Conservation (phyloP, 2,329 filamentous ascomycete species). For the Dactylella cylindrospora region DNA sequence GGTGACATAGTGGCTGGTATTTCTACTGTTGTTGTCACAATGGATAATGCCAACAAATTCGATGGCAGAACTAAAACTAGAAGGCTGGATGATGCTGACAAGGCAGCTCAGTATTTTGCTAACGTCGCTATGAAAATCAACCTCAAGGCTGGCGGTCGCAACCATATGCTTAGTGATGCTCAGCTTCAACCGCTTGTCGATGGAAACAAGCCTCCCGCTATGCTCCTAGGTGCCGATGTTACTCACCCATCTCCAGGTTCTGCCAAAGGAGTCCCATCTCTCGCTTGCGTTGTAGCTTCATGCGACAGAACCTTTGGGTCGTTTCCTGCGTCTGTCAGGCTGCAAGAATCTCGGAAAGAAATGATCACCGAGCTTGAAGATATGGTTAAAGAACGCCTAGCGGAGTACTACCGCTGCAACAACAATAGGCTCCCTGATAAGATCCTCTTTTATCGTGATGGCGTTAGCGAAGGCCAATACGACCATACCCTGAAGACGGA, state of each 20-base stretch:
- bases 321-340: constrained; percentile 73
- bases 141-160: constrained; percentile 72
- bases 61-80: constrained; percentile 46
- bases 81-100: constrained; percentile 4
- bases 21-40: constrained; percentile 60
- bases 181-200: constrained; percentile 64
- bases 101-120: constrained; percentile 60
- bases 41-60: constrained; percentile 49
- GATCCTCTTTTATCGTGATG: constrained; percentile 83
- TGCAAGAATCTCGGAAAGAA: constrained; percentile 67
- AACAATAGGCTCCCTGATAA: constrained; percentile 64
- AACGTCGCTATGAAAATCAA: constrained; percentile 80
- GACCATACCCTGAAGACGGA: constrained; percentile 67
- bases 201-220: constrained; percentile 60
- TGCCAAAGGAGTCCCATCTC: constrained; percentile 64
- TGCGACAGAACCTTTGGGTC: constrained; percentile 69
- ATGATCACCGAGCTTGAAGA: constrained; percentile 67
- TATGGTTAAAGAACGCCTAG: constrained; percentile 60
- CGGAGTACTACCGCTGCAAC: constrained; percentile 66
- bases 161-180: constrained; percentile 63
- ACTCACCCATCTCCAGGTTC: constrained; percentile 78
- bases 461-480: constrained; percentile 84
- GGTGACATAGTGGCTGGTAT: constrained; percentile 69
- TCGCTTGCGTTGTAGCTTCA: constrained; percentile 79
- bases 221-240: constrained; percentile 86